Conservation (phyloP, 768 basidiomycete species). For the Candolleomyces eurysporus region DNA sequence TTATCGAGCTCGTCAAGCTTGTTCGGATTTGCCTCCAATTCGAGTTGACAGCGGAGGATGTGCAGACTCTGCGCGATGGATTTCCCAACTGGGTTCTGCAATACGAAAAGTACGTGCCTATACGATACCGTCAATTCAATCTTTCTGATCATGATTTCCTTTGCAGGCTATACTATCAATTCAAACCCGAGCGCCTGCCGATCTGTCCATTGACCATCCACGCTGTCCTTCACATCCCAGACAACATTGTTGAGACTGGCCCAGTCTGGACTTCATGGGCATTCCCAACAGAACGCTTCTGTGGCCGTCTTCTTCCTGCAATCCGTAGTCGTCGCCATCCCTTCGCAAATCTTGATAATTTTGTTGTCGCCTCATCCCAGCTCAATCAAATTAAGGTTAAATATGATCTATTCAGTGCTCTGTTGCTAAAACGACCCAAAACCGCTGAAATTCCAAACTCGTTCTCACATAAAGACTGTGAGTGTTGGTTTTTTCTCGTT, state of each 20-base stretch:
- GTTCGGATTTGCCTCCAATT: slow-evolving; percentile 28
- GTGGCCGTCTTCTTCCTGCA: neutral
- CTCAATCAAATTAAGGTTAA: neutral
- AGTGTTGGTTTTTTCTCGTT: neutral
- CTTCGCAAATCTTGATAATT: slow-evolving; percentile 10
- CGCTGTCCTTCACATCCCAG: neutral
- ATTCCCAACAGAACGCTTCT: slow-evolving; percentile 9
- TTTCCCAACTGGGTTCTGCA: neutral
- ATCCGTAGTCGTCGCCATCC: slow-evolving; percentile 11
- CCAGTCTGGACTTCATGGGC: neutral
- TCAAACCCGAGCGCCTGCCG: neutral
- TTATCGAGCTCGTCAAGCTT: slow-evolving; percentile 27
- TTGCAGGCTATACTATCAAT: neutral
- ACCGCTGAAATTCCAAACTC: neutral
- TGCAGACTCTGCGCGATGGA: neutral
- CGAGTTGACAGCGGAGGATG: slow-evolving; percentile 8
- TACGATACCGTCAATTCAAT: too few species aligned
- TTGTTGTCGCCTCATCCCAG: neutral
- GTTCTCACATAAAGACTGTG: neutral
- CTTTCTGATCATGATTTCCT: neutral
- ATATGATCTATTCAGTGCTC: neutral
- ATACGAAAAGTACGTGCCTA: neutral
- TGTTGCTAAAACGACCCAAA: neutral
- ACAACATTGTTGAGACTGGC: neutral
- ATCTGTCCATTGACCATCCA: neutral